Conservation (phyloP, 768 basidiomycete species). For the Mycena latifolia region DNA sequence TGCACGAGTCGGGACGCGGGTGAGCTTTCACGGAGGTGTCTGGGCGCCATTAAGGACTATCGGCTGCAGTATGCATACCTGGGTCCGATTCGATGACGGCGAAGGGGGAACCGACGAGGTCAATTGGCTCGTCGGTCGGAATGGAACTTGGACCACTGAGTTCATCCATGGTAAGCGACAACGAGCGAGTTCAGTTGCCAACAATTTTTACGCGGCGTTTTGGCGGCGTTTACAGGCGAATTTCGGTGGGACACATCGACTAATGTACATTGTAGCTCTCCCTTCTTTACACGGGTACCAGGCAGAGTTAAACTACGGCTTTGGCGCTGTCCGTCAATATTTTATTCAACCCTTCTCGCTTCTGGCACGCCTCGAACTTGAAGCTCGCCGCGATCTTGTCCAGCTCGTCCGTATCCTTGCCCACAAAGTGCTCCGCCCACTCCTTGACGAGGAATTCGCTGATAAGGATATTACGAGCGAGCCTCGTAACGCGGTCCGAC, state of each 20-base stretch:
- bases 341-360: constrained; percentile 74
- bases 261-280: too few species aligned
- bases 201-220: too few species aligned
- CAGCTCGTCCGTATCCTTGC: constrained; percentile 69
- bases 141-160: neutral
- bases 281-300: too few species aligned
- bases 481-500: constrained; percentile 63
- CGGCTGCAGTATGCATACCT: constrained; percentile 42
- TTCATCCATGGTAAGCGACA: neutral
- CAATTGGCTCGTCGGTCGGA: constrained; percentile 37
- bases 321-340: constrained; percentile 60
- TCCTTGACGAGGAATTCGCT: constrained; percentile 79
- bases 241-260: too few species aligned
- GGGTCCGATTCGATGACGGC: constrained; percentile 72
- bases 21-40: neutral
- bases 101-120: constrained; percentile 73
- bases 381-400: constrained; percentile 85
- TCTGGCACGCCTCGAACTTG: constrained; percentile 75
- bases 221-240: too few species aligned
- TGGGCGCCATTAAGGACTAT: neutral
- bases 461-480: constrained; percentile 77
- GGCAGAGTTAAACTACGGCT: constrained; percentile 9
- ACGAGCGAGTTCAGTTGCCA: neutral
- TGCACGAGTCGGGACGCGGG: constrained; percentile 34
- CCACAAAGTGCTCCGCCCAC: constrained; percentile 79